phyloP scores from a whole-genome alignment of 441 rosid species.

The Pelargonium citronellum region DNA sequence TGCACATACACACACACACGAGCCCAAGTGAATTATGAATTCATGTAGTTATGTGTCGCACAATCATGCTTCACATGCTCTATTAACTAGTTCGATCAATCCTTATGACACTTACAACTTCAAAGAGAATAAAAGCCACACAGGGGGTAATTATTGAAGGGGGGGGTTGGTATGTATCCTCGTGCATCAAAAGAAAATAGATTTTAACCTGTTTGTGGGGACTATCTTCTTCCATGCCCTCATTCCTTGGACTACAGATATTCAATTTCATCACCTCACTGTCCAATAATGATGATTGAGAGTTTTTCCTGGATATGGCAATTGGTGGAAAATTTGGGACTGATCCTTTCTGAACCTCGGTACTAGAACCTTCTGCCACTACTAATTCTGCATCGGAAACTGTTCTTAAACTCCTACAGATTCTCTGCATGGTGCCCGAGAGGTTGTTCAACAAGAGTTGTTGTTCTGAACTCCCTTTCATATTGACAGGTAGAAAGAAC shows the following conservation, averaged over 20 bases:
- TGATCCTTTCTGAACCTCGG: slow-evolving; percentile 28
- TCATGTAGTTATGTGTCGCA: no score
- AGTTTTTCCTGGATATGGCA: slow-evolving; percentile 31
- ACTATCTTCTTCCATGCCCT: slow-evolving; percentile 33
- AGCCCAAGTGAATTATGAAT: no score
- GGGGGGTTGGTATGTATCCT: no score
- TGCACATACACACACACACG: no score
- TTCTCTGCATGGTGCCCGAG: slow-evolving; percentile 73
- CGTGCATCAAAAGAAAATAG: neutral
- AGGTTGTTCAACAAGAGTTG: slow-evolving; percentile 75
- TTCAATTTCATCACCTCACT: slow-evolving; percentile 28
- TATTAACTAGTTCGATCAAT: no score
- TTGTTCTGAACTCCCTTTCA: slow-evolving; percentile 72
- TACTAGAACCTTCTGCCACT: slow-evolving; percentile 28
- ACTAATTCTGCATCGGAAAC: slow-evolving; percentile 47
- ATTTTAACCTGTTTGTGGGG: slow-evolving; percentile 42
- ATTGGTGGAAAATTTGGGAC: slow-evolving; percentile 30
- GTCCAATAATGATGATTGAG: slow-evolving; percentile 30
- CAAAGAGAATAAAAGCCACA: no score
- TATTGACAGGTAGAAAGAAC: slow-evolving; percentile 74
- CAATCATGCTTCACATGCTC: no score
- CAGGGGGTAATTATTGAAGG: no score
- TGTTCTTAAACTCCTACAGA: slow-evolving; percentile 77
- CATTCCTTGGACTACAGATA: slow-evolving; percentile 30
- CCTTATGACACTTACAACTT: no score